These are phyloP conservation scores for Xylariales sp. DNA, from an alignment of 2,329 filamentous ascomycete genomes.

Conservation along the genomic window DNA sequence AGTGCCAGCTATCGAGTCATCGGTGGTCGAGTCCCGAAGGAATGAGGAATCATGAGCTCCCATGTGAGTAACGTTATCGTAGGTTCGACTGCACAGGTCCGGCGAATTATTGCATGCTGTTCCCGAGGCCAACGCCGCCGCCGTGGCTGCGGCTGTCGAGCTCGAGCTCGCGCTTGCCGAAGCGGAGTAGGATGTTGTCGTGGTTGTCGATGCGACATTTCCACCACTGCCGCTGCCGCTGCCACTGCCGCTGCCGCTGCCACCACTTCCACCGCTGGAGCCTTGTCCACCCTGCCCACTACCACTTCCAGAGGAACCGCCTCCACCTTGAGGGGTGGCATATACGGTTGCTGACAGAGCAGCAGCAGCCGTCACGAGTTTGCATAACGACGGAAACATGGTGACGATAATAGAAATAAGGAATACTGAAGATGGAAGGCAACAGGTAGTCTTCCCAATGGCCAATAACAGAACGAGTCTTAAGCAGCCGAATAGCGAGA, in stretches of 20 bases:
- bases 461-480: too few species aligned
- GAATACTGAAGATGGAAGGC: neutral
- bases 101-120: conserved; percentile 78
- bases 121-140: conserved; percentile 22
- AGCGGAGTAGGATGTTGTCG: conserved; percentile 7
- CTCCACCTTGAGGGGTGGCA: conserved; percentile 14
- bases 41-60: conserved; percentile 71
- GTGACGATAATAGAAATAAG: conserved; percentile 8
- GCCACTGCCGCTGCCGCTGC: conserved; percentile 8
- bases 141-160: conserved; percentile 11
- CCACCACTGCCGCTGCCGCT: neutral
- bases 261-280: conserved; percentile 5
- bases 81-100: conserved; percentile 62
- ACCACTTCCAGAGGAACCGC: conserved; percentile 7
- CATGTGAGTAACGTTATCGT: conserved; percentile 73
- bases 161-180: conserved; percentile 17
- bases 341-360: conserved; percentile 18
- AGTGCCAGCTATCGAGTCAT: conserved; percentile 62
- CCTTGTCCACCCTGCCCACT: conserved; percentile 2
- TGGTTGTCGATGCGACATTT: conserved; percentile 2
- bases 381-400: conserved; percentile 24
- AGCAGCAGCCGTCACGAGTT: conserved; percentile 19
- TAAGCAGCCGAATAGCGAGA: too few species aligned
- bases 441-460: too few species aligned
- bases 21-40: conserved; percentile 57